These are phyloP conservation scores for Echria macrotheca DNA, from an alignment of 495 filamentous ascomycete species.

Conservation along the genomic window DNA sequence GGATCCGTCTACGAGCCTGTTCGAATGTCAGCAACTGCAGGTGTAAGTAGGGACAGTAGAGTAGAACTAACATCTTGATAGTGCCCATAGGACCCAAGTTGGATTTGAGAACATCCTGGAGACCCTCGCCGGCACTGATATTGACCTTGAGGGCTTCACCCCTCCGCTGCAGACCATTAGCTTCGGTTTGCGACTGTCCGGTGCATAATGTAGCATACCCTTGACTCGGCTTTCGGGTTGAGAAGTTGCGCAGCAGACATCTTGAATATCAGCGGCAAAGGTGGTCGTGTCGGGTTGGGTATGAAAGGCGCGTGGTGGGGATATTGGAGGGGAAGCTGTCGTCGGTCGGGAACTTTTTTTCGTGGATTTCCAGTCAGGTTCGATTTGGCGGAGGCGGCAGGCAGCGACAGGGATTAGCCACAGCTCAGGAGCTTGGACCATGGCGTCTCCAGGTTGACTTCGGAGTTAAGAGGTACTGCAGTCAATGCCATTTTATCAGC, in stretches of 20 bases:
- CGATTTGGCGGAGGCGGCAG: conserved; percentile 27
- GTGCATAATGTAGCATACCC: conserved; percentile 51
- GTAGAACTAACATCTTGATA: conserved; percentile 76
- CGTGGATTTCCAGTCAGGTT: conserved; percentile 20
- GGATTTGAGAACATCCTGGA: conserved; percentile 93
- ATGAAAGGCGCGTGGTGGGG: too few relatives aligned
- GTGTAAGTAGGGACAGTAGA: not conserved
- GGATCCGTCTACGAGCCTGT: conserved; percentile 89
- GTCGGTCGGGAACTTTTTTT: conserved; percentile 34
- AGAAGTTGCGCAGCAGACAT: conserved; percentile 95
- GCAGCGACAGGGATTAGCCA: conserved; percentile 20
- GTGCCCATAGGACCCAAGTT: conserved; percentile 93
- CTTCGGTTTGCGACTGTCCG: conserved; percentile 12
- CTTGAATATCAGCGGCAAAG: too few relatives aligned
- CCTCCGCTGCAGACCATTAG: conserved; percentile 60
- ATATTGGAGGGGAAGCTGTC: conserved; percentile 20
- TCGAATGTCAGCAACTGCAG: conserved; percentile 27
- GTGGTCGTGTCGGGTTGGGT: too few relatives aligned
- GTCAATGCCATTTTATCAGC: not conserved
- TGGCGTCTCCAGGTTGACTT: too few relatives aligned
- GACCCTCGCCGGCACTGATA: conserved; percentile 90
- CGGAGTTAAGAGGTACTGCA: not conserved
- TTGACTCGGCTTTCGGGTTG: conserved; percentile 95
- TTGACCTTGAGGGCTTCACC: conserved; percentile 94
- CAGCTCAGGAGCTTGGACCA: conserved; percentile 22